Evolutionary conservation across 1,284 basidiomycete genomes (phyloP).

Genomic region (Ustilago trichophora): DNA sequence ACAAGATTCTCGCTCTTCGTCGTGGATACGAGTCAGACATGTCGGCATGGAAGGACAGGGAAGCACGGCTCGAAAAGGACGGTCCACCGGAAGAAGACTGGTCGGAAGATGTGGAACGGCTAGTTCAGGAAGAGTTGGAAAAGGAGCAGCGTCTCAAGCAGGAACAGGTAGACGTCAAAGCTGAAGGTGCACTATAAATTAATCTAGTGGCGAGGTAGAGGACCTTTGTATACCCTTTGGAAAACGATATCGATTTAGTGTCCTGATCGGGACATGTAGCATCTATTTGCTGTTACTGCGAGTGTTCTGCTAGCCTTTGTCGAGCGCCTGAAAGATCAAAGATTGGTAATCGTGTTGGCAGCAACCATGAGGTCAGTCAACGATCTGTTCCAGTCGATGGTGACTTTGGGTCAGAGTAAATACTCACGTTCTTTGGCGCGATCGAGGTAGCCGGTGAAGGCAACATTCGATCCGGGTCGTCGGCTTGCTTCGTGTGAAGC

Average conservation of each 20-base stretch:
- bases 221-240: no score
- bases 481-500: slow-evolving; percentile 2
- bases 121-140: slow-evolving; percentile 37
- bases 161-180: neutral
- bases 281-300: neutral
- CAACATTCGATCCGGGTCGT: neutral
- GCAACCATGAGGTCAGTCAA: no score
- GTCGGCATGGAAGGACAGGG: slow-evolving; percentile 29
- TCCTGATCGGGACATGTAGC: no score
- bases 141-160: slow-evolving; percentile 5
- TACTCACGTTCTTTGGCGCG: slow-evolving; percentile 31
- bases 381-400: no score
- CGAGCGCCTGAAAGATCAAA: slow-evolving; percentile 21
- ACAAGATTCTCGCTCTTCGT: slow-evolving; percentile 52
- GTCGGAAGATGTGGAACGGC: slow-evolving; percentile 33
- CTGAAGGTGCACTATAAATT: neutral
- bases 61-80: slow-evolving; percentile 17
- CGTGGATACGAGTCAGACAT: slow-evolving; percentile 29
- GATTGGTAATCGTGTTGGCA: no score
- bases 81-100: slow-evolving; percentile 36
- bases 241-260: no score
- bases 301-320: slow-evolving; percentile 21
- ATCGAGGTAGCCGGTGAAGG: slow-evolving; percentile 23
- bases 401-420: no score
- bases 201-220: no score